phyloP scores from a whole-genome alignment of 2,329 filamentous ascomycete species.

The Pezicula neosporulosa region DNA sequence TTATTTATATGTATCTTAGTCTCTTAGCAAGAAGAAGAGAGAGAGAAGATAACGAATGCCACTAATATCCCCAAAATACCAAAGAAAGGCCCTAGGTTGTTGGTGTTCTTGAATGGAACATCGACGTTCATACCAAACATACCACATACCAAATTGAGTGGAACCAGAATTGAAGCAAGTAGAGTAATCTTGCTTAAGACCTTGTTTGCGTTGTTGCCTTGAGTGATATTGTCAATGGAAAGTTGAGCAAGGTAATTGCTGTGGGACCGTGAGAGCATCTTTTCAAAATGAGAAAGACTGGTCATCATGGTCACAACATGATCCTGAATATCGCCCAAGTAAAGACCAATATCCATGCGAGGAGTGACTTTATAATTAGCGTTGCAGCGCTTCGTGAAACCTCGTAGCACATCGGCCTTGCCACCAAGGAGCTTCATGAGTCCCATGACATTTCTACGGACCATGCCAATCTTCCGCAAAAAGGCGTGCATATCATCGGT shows the following conservation, averaged over 20 bases:
- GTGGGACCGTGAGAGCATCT: constrained; percentile 91
- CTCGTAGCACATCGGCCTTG: constrained; percentile 97
- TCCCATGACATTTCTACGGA: constrained; percentile 92
- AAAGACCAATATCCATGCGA: constrained; percentile 93
- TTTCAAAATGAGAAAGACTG: constrained; percentile 92
- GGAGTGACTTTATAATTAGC: constrained; percentile 95
- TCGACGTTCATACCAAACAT: constrained; percentile 84
- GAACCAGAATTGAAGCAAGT: constrained; percentile 91
- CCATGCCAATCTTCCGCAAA: constrained; percentile 81
- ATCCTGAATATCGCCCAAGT: constrained; percentile 96
- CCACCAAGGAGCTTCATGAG: constrained; percentile 89
- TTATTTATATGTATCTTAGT: constrained; percentile 23
- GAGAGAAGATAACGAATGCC: constrained; percentile 37
- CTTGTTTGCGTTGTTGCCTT: constrained; percentile 84
- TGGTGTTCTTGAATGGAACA: constrained; percentile 57
- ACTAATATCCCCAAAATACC: constrained; percentile 55
- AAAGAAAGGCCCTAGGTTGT: constrained; percentile 53
- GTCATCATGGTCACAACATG: constrained; percentile 99
- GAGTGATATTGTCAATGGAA: constrained; percentile 83
- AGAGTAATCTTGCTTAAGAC: constrained; percentile 94
- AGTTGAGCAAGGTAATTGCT: constrained; percentile 96
- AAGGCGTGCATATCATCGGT: constrained; percentile 87
- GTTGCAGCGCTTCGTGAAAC: constrained; percentile 98
- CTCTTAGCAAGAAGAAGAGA: constrained; percentile 22
- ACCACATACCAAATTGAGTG: constrained; percentile 81